phyloP scores from a whole-genome alignment of 208 protist genomes.

The Wallacemonas rigidus region DNA sequence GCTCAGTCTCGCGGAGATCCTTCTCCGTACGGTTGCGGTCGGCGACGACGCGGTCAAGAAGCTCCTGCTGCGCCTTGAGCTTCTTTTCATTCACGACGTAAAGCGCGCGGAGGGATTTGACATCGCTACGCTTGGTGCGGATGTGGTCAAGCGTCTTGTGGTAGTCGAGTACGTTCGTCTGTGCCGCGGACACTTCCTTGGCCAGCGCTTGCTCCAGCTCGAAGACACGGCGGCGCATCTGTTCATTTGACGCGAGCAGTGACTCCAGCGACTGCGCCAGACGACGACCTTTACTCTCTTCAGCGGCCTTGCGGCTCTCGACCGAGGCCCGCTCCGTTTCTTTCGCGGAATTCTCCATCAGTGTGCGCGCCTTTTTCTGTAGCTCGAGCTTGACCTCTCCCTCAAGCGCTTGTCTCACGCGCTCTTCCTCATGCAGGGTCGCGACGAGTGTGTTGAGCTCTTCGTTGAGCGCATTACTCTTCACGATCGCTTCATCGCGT shows the following conservation, averaged over 20 bases:
- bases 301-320: constrained; percentile 78
- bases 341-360: constrained; percentile 71
- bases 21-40: constrained; percentile 97
- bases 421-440: constrained; percentile 65
- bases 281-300: constrained; percentile 89
- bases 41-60: constrained; percentile 95
- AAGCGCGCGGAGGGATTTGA: constrained; percentile 90
- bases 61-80: constrained; percentile 95
- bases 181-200: constrained; percentile 74
- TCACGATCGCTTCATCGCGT: constrained; percentile 47
- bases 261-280: constrained; percentile 88
- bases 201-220: constrained; percentile 91
- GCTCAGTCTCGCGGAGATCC: constrained; percentile 94
- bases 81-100: constrained; percentile 91
- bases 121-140: constrained; percentile 78
- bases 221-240: constrained; percentile 90
- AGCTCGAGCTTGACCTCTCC: constrained; percentile 59
- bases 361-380: constrained; percentile 62
- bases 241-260: constrained; percentile 90
- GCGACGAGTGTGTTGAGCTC: constrained; percentile 58
- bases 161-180: constrained; percentile 80
- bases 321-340: constrained; percentile 47
- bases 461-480: constrained; percentile 48
- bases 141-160: constrained; percentile 94
- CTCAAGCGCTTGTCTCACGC: constrained; percentile 63